Evolutionary conservation across 495 filamentous ascomycete species (phyloP), one percentile per base, ranked within the genome.

Genomic region (Podospora australis): DNA sequence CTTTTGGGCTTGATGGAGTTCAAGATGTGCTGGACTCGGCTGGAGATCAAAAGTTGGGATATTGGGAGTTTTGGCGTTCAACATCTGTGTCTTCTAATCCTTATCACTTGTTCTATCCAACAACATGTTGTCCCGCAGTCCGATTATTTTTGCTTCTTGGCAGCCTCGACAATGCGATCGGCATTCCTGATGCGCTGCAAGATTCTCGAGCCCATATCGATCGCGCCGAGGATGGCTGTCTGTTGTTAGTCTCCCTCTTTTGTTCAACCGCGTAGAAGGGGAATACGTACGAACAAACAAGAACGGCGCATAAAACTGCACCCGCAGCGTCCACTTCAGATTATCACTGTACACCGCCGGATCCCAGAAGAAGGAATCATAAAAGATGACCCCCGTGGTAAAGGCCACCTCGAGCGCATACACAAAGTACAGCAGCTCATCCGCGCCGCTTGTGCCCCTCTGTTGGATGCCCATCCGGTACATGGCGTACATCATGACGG

Each of bases 381-480:
- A 73, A 51, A 73, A 75, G 66, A 87, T 94, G 4, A 81, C 77
- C 3, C 78, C 51, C 1, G 89, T 87, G 0, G 89, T 90, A 47
- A 95, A 54, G 29, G 78, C 81, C 7, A 82, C 81, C 61, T 89
- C 77, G 19, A 82, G 57, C 0, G 79, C 83, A 53, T 82, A 91
- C 2, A 84, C 63, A 11, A 95, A 72, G 1, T 92, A 67, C 11
- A 84, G 71, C 1, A 91, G 52, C 60, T 77, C 44, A 73, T 85
- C 50, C 75, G 48, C 36, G 71, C 74, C 52, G 74, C 77, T 56
- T 14, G 67, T 62, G 16, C 64, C 58, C 42, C 35, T 52, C 13
- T 57, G 53, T 46, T 55, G 23, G 10, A 62, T 32, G 16, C 54
- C 51, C 6, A 66, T 25, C 7, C 60, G 52, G 41, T 61, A 62